These are phyloP conservation scores for Paecilomyces niveus DNA, from an alignment of 2,329 filamentous ascomycete species.

Conservation along the genomic window DNA sequence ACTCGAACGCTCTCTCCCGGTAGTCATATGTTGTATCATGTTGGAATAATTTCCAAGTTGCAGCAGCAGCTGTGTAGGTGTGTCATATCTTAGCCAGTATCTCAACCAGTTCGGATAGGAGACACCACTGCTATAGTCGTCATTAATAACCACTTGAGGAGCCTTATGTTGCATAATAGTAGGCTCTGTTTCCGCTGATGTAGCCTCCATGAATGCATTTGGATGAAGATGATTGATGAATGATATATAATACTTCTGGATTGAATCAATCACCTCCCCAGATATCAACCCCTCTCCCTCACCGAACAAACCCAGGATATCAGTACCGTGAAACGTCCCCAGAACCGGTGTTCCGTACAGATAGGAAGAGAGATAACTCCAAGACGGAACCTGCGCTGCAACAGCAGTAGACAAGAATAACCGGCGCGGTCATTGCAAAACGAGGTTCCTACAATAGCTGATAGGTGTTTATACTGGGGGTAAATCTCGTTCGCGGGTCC, in stretches of 20 bases:
- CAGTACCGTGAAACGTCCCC: constrained; percentile 68
- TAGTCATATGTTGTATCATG: not conserved
- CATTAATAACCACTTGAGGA: not conserved
- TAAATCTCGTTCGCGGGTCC: constrained; percentile 61
- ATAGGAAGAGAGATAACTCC: constrained; percentile 71
- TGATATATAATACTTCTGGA: not conserved
- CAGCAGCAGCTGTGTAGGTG: not conserved
- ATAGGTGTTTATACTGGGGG: constrained; percentile 69
- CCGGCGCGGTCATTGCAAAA: constrained; percentile 68
- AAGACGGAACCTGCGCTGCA: constrained; percentile 53
- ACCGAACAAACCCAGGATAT: constrained; percentile 42
- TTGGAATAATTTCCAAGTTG: not conserved
- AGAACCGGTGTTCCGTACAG: constrained; percentile 63
- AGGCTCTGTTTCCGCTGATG: not conserved
- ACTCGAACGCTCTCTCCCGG: not conserved
- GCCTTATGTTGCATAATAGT: not conserved
- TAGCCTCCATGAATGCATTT: not conserved
- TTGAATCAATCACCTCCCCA: not conserved
- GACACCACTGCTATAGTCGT: not conserved
- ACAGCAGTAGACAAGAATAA: constrained; percentile 48
- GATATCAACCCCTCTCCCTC: not conserved
- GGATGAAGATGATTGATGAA: not conserved
- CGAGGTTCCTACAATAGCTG: constrained; percentile 67
- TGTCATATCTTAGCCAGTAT: not conserved
- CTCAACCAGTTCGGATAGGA: not conserved